Conservation (phyloP, 2,329 filamentous ascomycete species). For the Hypoxylon sp. region DNA sequence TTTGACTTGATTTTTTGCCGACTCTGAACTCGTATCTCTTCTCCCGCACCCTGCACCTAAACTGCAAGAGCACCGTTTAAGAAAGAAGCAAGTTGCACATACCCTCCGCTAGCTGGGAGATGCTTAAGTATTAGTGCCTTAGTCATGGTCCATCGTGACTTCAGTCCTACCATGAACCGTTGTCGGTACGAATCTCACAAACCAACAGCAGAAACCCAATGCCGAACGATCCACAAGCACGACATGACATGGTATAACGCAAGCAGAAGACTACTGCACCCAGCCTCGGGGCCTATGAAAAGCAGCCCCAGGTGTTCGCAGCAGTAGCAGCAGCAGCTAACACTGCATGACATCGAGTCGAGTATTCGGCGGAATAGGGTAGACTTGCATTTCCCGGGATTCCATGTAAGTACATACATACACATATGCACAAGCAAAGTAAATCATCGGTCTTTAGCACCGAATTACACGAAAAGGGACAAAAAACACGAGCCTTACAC, state of each 20-base stretch:
- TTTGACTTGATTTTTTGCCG: no score
- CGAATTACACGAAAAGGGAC: background rate
- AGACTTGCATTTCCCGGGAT: background rate
- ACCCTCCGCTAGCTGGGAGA: background rate
- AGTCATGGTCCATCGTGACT: constrained; percentile 7
- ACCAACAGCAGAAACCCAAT: background rate
- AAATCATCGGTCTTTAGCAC: constrained; percentile 5
- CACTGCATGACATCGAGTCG: constrained; percentile 31
- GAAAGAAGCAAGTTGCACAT: background rate
- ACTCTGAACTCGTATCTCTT: background rate
- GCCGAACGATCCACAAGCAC: constrained; percentile 21
- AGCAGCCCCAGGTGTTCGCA: background rate
- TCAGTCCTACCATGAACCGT: constrained; percentile 5
- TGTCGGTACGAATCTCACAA: background rate
- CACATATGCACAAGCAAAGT: constrained; percentile 4
- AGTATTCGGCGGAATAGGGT: constrained; percentile 3
- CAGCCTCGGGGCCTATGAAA: constrained; percentile 8
- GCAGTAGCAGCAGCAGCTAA: background rate
- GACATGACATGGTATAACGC: constrained; percentile 3
- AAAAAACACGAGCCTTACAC: background rate
- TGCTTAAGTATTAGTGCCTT: constrained; percentile 1
- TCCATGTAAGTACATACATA: no score
- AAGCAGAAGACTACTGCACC: constrained; percentile 4
- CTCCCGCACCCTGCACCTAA: background rate
- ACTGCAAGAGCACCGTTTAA: background rate